Evolutionary conservation across 139 green algal species (phyloP).

Genomic region (Pseudopediastrum boryanum): DNA sequence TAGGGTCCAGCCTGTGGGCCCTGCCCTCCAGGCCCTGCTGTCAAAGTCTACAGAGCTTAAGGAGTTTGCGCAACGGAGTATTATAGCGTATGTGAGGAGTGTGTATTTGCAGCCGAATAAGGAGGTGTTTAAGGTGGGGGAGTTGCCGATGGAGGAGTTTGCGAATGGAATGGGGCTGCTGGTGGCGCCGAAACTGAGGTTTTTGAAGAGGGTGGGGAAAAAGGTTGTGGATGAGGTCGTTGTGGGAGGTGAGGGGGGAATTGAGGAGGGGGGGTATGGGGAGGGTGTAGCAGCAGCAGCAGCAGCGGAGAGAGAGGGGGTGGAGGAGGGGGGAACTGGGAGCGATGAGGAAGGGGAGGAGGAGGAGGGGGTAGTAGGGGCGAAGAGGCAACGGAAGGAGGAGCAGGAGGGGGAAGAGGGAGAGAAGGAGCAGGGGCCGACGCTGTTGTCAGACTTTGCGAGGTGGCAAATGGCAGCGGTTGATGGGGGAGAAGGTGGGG

Average conservation of each 20-base stretch:
- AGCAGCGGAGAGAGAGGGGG: conserved; percentile 26
- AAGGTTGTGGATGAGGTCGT: conserved; percentile 47
- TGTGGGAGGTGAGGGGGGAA: conserved; percentile 36
- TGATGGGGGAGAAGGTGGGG: too few species aligned
- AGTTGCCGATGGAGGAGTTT: conserved; percentile 77
- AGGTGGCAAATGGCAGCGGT: too few species aligned
- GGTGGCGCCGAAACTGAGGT: conserved; percentile 82
- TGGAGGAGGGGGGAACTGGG: not conserved
- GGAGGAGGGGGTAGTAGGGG: conserved; percentile 16
- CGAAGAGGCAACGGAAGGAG: not conserved
- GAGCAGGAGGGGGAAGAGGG: conserved; percentile 5
- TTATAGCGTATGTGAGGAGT: conserved; percentile 88
- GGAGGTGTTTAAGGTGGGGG: conserved; percentile 82
- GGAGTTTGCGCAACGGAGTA: conserved; percentile 81
- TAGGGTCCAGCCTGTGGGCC: conserved; percentile 75
- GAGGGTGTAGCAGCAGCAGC: not conserved
- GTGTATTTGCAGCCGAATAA: conserved; percentile 88
- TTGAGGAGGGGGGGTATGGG: conserved; percentile 30
- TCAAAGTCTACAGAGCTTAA: conserved; percentile 89
- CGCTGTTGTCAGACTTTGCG: not conserved
- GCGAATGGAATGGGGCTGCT: conserved; percentile 82
- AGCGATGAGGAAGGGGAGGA: not conserved
- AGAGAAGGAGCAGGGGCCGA: not conserved
- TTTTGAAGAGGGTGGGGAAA: conserved; percentile 59
- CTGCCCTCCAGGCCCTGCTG: conserved; percentile 82